Base-by-base conservation (phyloP, 768 basidiomycete species). In the Agrocybe chaxingu region DNA sequence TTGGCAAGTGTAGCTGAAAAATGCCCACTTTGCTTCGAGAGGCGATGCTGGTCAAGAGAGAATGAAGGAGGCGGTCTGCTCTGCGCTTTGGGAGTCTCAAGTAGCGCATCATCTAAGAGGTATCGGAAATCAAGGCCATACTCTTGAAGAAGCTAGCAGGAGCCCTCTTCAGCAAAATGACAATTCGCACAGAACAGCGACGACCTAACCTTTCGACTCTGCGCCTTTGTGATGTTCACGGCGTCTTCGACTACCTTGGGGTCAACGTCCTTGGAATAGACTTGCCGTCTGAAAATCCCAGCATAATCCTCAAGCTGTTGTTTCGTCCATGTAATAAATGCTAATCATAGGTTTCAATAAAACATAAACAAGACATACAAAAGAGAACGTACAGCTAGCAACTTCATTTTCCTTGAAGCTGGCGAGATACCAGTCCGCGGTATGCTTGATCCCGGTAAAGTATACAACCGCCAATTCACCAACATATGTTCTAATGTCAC, bases 351-450 rank as follows among this genome's bases (percentile, higher is more conserved):
- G 36, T 42, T 19, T 43, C 29, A 43, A 37, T 40, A 11, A 38
- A 30, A 43, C 5, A 33, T 24, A 6, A 18, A 1, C 47, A 43
- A 47, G 43, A 55, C 33, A 48, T 18, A 38, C n/a, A 30, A 19
- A 42, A 18, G 46, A 47, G 42, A 0, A 75, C 91, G 55, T 59
- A 96, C 96, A 81, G 51, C 92, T 95, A 0, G 96, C 88, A 54
- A 91, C 90, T 57, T 93, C 86, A 63, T 97, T 94, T 67, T 98
- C 97, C 66, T 87, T 90, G 70, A 97, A 99, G 50, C 92, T 94
- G 0, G 88, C 86, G 57, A 98, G 74, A 67, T 92, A 99, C 97
- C 97, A 99, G 69, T 99, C 96, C 10, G 92, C 92, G 1, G 95
- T 97, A 62, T 98, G 92, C 65, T 97, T 95, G 65, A 99, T 89